Base-by-base conservation (phyloP, 2,329 filamentous ascomycete species). In the Coniochaeta sp. region DNA sequence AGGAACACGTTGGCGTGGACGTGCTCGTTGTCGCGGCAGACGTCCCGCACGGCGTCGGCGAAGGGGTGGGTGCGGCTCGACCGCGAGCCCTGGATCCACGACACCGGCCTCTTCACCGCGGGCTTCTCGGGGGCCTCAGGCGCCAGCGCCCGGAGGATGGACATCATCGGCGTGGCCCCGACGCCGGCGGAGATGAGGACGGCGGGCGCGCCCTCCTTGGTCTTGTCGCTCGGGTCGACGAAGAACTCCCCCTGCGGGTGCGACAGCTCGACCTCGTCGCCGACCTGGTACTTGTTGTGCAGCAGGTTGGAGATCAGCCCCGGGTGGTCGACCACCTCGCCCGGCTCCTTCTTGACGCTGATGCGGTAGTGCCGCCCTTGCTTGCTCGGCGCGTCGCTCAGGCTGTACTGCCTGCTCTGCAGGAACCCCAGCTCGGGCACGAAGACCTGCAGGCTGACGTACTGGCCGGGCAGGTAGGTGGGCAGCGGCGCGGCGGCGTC, bases 361-460 rank as follows among this genome's bases (percentile, higher is more conserved):
- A 93, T 86, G 59, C 90, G 83, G 73, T 90, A 90, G 72, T 85
- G 81, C 17, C 77, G 76, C 8, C 79, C 79, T 56, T 79, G 77
- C n/a, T 65, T 66, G 26, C 65, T 64, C 4, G 79, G 77, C 2
- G 75, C 78, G 66, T 89, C 85, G 67, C 84, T 89, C 60, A 93
- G 77, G 55, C 86, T 89, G 76, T 91, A 93, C 76, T 93, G 90
- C 60, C 90, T 77, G 61, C 85, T 84, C 72, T 93, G 90, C 61
- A 80, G 74, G 65, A 87, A 79, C n/a, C 82, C 81, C 24, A 89
- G 78, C 56, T 80, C 76, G 0, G 86, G 83, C 0, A 91, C 80
- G 54, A 80, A 76, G 1, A 89, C 71, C 64, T 83, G 83, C 58
- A 92, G 72, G 47, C 84, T 88, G 68, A 91, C 80, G 69, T 91